Evolutionary conservation across 2,329 filamentous ascomycete genomes (phyloP), one percentile per base, ranked within the genome.

Genomic region (Amesomyces nigricolor): DNA sequence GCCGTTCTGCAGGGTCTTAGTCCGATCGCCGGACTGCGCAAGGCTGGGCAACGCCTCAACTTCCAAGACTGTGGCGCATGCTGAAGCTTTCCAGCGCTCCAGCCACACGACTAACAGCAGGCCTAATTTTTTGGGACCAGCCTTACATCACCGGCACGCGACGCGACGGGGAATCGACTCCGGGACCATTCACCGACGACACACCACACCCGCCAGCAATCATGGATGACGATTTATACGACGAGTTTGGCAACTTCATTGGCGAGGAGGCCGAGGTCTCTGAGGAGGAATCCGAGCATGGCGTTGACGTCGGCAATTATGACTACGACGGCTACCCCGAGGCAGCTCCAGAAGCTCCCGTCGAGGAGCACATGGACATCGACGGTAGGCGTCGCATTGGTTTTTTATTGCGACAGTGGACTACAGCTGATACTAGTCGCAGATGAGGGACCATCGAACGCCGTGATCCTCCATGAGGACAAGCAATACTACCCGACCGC

Each of bases 401-500:
- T 35, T 26, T 42, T 4, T n/a, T 11, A 53, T 35, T 54, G 26
- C 39, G 16, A 6, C 26, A 26, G 19, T 5, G 22, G 26, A 58
- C 7, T 29, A 40, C 16, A n/a, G 48, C 59, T 56, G 40, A 62
- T 47, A 22, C 6, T 16, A 22, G 11, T 43, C 49, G 59, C 62
- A 81, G 83, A 90, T 70, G 87, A 91, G 47, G 91, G 88, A 13
- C 89, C 92, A 3, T 96, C 91, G 5, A 99, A 97, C 71, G 92
- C 94, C 50, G 91, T 99, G n/a, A 82, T 99, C 56, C 81, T 99
- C 45, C 94, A 99, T 74, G 94, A 99, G 78, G 94, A 99, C 75
- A 99, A 99, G 72, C 94, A 97, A 70, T 99, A 99, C 73, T 99
- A 99, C 69, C 94, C 94, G 30, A 96, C 91, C n/a, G 94, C 94